Base-by-base conservation (phyloP, 2,329 filamentous ascomycete genomes). In the Cladosporium sp. region DNA sequence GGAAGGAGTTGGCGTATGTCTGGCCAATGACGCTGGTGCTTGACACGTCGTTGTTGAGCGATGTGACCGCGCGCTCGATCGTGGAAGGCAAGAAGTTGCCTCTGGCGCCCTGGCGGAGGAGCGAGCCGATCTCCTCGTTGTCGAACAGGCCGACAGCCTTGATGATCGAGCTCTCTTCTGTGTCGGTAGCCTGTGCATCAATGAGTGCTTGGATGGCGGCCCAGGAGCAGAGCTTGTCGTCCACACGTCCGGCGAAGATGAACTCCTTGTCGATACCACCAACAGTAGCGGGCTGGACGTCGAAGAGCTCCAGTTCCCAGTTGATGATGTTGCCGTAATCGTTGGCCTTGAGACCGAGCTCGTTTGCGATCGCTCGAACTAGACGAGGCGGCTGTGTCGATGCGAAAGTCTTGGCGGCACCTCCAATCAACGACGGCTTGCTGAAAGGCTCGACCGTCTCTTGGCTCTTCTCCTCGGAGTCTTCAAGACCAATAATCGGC, bases 141-240 rank as follows among this genome's bases (percentile, higher is more conserved):
- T 98, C 95, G 75, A 98, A 98, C 73, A 97, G 89, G n/a, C 90
- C 93, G 41, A 95, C 92, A 65, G 97, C 84, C 80, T 96, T 96
- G 79, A 98, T 88, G 64, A 90, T 86, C 15, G 89, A 85, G 67
- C 90, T 88, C 52, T 76, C 68, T 76, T 81, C 76, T 1, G 82
- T 76, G n/a, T 88, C 84, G 65, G 88, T 86, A 11, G 82, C 77
- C 1, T 85, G 81, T 51, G 75, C 71, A 78, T 82, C 78, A 32
- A 97, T 83, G 0, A 99, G 88, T 3, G 88, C 93, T 78, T 93
- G 89, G 62, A 97, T 85, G 8, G 95, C 94, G 8, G 93, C 88
- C 89, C 92, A 98, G 36, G 92, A 96, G 84, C 95, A 98, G 57
- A 99, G 89, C 83, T 97, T 98, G 81, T 99, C 95, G 77, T 99